Conservation (phyloP, 768 basidiomycete genomes). For the Termitomyces sp. region DNA sequence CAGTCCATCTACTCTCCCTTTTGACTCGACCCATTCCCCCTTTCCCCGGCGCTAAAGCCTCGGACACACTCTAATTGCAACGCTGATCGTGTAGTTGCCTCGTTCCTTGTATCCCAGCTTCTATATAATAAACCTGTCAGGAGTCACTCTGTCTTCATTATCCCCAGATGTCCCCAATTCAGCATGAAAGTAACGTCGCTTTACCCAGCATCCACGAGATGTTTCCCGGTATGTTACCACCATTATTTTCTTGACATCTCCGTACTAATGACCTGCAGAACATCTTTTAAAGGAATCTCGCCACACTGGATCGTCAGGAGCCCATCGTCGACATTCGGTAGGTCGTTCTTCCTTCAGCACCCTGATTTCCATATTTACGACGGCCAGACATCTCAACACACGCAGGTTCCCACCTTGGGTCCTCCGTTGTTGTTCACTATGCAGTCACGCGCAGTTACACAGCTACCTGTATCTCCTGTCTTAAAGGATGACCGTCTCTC, state of each 20-base stretch:
- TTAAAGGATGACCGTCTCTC: not conserved
- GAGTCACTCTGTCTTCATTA: not conserved
- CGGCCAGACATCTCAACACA: not conserved
- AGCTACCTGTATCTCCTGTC: not conserved
- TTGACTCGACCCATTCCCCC: slow-evolving; percentile 5
- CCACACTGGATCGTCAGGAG: slow-evolving; percentile 5
- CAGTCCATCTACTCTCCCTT: slow-evolving; percentile 5
- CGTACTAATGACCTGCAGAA: slow-evolving; percentile 1
- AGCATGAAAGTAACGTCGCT: slow-evolving; percentile 16
- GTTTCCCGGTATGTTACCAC: slow-evolving; percentile 39
- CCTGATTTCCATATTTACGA: not conserved
- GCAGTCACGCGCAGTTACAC: not conserved
- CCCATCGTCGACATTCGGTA: not conserved
- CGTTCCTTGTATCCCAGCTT: not conserved
- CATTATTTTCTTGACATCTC: not conserved
- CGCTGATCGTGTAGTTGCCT: not conserved
- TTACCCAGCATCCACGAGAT: slow-evolving; percentile 51
- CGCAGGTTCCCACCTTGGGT: not conserved
- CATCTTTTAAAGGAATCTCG: slow-evolving; percentile 9
- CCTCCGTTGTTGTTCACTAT: not conserved
- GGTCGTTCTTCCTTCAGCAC: not conserved
- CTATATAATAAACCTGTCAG: not conserved
- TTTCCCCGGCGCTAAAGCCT: slow-evolving; percentile 12
- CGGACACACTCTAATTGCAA: slow-evolving; percentile 5
- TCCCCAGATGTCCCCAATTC: slow-evolving; percentile 2